Percentiles rank a stretch among this genome's conserved stretches.
phyloP scores from a whole-genome alignment of 495 filamentous ascomycete species.

The Aspergillus kassunensis region DNA sequence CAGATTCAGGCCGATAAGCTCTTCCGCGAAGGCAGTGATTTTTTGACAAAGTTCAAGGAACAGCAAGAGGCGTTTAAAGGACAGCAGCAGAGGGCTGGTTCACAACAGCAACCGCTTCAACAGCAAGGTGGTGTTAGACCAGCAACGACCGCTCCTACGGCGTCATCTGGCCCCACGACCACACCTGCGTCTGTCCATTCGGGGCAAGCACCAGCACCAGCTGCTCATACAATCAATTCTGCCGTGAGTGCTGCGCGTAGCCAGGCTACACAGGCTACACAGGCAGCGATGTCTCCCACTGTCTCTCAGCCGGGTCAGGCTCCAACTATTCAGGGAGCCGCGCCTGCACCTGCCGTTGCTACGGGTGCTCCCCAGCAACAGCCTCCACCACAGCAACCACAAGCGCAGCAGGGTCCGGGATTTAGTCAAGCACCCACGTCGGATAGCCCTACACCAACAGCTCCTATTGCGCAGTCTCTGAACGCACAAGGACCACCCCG shows the following conservation, averaged over 20 bases:
- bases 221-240: constrained; percentile 51
- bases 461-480: constrained; percentile 38
- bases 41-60: constrained; percentile 45
- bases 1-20: constrained; percentile 44
- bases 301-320: constrained; percentile 36
- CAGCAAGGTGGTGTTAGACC: constrained; percentile 18
- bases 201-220: constrained; percentile 39
- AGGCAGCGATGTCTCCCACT: constrained; percentile 37
- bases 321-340: constrained; percentile 33
- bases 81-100: constrained; percentile 32
- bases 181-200: constrained; percentile 27
- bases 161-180: constrained; percentile 20
- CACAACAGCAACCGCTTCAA: constrained; percentile 14
- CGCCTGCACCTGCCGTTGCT: constrained; percentile 19
- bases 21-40: constrained; percentile 43
- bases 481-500: constrained; percentile 49
- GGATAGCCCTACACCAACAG: constrained; percentile 40
- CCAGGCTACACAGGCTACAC: constrained; percentile 42
- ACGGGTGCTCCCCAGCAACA: constrained; percentile 43
- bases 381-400: constrained; percentile 41
- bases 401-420: constrained; percentile 34
- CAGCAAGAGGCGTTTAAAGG: constrained; percentile 44
- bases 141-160: constrained; percentile 7
- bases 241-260: constrained; percentile 50
- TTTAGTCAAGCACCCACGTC: constrained; percentile 33